Evolutionary conservation across 2,329 filamentous ascomycete genomes (phyloP).

Genomic region (Alternaria dauci): DNA sequence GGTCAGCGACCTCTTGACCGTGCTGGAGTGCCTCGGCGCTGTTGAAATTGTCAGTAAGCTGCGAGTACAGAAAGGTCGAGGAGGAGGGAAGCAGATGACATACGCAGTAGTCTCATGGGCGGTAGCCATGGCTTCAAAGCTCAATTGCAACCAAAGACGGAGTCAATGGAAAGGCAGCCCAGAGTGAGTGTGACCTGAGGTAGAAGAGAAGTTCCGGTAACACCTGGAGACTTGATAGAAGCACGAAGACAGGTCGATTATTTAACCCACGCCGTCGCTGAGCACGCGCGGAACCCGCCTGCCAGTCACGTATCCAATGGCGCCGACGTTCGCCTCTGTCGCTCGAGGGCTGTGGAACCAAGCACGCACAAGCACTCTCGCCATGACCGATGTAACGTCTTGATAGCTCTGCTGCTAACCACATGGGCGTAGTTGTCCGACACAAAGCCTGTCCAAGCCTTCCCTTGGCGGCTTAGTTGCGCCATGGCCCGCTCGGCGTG

Average conservation of each 20-base stretch:
- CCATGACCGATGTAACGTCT: slow-evolving; percentile 44
- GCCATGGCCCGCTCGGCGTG: slow-evolving; percentile 23
- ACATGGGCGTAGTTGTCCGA: slow-evolving; percentile 20
- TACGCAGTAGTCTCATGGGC: slow-evolving; percentile 43
- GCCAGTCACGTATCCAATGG: slow-evolving; percentile 16
- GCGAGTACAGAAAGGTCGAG: background rate
- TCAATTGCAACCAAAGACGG: slow-evolving; percentile 21
- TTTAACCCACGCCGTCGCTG: slow-evolving; percentile 32
- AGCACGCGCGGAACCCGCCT: slow-evolving; percentile 8
- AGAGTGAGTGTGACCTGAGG: slow-evolving; percentile 11
- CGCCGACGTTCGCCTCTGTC: slow-evolving; percentile 25
- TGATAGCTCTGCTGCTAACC: slow-evolving; percentile 30
- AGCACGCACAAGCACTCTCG: slow-evolving; percentile 36
- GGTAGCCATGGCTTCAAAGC: slow-evolving; percentile 31
- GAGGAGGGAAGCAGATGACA: slow-evolving; percentile 12
- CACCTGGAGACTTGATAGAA: slow-evolving; percentile 17
- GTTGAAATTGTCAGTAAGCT: slow-evolving; percentile 9
- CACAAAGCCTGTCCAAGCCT: slow-evolving; percentile 36
- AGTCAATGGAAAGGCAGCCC: slow-evolving; percentile 15
- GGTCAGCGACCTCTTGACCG: slow-evolving; percentile 39
- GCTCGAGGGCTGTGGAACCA: slow-evolving; percentile 21
- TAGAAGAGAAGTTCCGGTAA: slow-evolving; percentile 14
- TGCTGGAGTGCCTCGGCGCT: slow-evolving; percentile 46
- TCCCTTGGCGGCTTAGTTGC: slow-evolving; percentile 39
- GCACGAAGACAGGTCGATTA: slow-evolving; percentile 32